Evolutionary conservation across 2,329 filamentous ascomycete genomes (phyloP), one percentile per base, ranked within the genome.

Genomic region (Pleomassaria siparia): DNA sequence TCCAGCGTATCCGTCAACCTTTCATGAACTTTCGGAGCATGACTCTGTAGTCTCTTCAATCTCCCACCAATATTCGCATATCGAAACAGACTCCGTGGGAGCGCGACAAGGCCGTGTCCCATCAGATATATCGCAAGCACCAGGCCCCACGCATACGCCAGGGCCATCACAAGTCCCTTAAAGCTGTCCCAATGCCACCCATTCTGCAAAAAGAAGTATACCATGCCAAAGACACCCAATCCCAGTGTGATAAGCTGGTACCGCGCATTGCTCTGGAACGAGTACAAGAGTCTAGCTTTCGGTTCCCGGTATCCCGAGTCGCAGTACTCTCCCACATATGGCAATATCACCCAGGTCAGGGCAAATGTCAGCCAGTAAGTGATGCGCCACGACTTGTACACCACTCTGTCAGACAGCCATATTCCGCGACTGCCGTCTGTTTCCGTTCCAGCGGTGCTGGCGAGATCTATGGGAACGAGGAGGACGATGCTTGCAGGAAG

Each of bases 311-410:
- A 95, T 44, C 94, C 94, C 22, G 92, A 88, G 71, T 97, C 94
- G 71, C 89, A 87, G 72, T 96, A 99, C 72, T 97, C 92, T 70
- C 87, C 94, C 47, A 99, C 83, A 42, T 97, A 82, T 12, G 94
- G 94, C 28, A 99, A 84, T 53, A 99, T 90, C 52, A 91, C 83
- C 94, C 94, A 99, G 46, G 92, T 97, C 64, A 99, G 75, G 42
- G 86, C 84, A 73, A 99, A 99, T 0, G 92, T 97, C 46, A 99
- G 78, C 94, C 94, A 99, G 74, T 99, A 99, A 16, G 88, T 87
- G 55, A 99, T 92, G 66, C 92, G 83, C 94, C 94, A 99, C 48
- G 87, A 87, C 20, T 96, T 89, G 63, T 95, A 77, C 40, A 96
- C 78, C 22, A 91, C 81, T 41, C 85, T 77, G 56, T 87, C 79